A percentile compares a stretch with the other conserved stretches of the same genome.
These are phyloP conservation scores for Xylariaceae sp. DNA, from an alignment of 2,329 filamentous ascomycete species.

Conservation along the genomic window DNA sequence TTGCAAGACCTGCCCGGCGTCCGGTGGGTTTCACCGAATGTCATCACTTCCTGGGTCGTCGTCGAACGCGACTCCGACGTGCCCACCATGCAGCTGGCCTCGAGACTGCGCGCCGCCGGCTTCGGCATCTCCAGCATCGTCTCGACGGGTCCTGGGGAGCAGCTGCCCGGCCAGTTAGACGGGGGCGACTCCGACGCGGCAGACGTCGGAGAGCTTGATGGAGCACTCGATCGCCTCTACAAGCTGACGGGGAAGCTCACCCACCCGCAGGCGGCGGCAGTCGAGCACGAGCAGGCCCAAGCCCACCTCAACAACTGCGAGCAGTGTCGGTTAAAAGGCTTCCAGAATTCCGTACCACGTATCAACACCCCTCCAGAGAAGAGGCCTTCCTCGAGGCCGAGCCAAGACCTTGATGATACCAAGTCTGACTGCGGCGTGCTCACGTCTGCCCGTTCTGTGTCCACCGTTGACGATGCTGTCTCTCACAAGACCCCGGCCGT, in stretches of 20 bases:
- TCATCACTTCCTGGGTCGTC: slow-evolving; percentile 57
- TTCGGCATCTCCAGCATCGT: slow-evolving; percentile 50
- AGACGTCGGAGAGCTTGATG: slow-evolving; percentile 6
- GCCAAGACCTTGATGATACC: slow-evolving; percentile 29
- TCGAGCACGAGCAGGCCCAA: slow-evolving; percentile 15
- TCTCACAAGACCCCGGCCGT: background rate
- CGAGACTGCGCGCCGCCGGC: slow-evolving; percentile 46
- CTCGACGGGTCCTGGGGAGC: slow-evolving; percentile 25
- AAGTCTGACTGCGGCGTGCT: slow-evolving; percentile 32
- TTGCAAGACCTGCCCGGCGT: slow-evolving; percentile 40
- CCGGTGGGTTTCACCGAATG: slow-evolving; percentile 59
- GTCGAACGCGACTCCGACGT: slow-evolving; percentile 44
- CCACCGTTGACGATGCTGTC: slow-evolving; percentile 4
- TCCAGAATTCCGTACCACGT: no score
- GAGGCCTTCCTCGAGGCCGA: background rate
- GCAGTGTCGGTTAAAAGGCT: slow-evolving; percentile 28
- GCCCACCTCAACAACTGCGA: slow-evolving; percentile 37
- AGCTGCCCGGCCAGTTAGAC: slow-evolving; percentile 12
- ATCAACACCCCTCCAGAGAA: slow-evolving; percentile 2
- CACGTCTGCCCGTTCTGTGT: slow-evolving; percentile 11
- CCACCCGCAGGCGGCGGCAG: slow-evolving; percentile 9
- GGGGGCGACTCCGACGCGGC: slow-evolving; percentile 9
- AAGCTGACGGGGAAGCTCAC: slow-evolving; percentile 14
- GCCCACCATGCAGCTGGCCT: slow-evolving; percentile 35
- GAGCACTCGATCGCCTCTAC: slow-evolving; percentile 21